Evolutionary conservation across 2,329 filamentous ascomycete species (phyloP), one percentile per base, ranked within the genome.

Genomic region (Taxawa tesnikishii): DNA sequence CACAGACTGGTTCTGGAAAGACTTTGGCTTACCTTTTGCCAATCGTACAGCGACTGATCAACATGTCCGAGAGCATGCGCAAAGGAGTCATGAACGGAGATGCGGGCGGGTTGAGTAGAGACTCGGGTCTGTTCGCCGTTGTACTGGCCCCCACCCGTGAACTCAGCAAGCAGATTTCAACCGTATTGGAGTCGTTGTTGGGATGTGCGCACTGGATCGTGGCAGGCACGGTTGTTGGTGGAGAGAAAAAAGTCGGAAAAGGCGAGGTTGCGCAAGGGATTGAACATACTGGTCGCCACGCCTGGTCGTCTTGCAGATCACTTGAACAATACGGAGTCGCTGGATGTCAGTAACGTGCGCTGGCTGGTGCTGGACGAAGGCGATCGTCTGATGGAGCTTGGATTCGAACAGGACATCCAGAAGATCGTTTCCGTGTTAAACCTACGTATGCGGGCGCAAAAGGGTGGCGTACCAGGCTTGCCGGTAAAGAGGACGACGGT

Each of bases 281-380:
- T 94, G 48, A 98, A 96, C 58, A 94, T 98, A 28, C 62, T 98
- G 21, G 84, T 98, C 26, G 90, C 90, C 3, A 98, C 90, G 1
- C 90, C 90, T 0, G 90, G 90, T 48, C 74, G 90, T 39, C 63
- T 98, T 37, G 81, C 78, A 4, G 90, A 98, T 61, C 90, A 98
- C 56, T 61, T 98, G 29, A 79, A 92, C 45, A 84, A 94, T 50
- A 98, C 90, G 1, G 76, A 94, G 55, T 84, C 79, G 0, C 64
- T 98, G 32, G 83, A 90, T 42, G 75, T 96, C 25, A 82, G 81
- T 47, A 87, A 79, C 14, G 88, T 94, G 4, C 70, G 88, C 38
- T 98, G 90, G 90, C 62, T 98, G 15, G 78, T 98, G 2, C 68
- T 98, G 5, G 90, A 98, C 47, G 90, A 98, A 58, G 90, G 90